A percentile compares a stretch with the other conserved stretches of the same genome.
phyloP scores from a whole-genome alignment of 805 yeast species.

The Debaryomyces castellii region DNA sequence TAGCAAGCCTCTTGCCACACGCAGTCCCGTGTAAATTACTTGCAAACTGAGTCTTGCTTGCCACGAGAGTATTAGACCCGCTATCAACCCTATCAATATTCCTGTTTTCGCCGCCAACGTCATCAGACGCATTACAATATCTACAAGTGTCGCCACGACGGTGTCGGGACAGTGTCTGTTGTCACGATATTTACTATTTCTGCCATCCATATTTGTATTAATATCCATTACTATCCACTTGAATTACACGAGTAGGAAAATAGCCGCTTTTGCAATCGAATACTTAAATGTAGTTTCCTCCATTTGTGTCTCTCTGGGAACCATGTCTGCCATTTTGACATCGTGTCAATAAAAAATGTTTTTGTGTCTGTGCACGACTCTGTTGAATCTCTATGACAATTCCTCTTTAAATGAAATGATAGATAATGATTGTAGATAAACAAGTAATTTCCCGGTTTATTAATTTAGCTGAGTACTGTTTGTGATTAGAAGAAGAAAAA shows the following conservation, averaged over 20 bases:
- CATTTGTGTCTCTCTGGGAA: no score
- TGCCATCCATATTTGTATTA: not conserved
- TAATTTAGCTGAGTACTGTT: not conserved
- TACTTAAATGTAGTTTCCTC: no score
- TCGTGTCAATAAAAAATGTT: not conserved
- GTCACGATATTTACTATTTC: not conserved
- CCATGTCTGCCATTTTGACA: not conserved
- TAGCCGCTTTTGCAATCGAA: no score
- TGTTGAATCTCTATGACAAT: not conserved
- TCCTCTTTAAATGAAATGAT: not conserved
- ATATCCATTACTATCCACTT: no score
- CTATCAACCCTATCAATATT: not conserved
- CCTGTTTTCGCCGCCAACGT: not conserved
- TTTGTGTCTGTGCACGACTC: not conserved
- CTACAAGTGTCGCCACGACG: not conserved
- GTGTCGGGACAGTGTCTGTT: not conserved
- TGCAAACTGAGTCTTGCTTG: not conserved
- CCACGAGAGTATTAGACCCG: not conserved
- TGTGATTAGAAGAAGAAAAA: not conserved
- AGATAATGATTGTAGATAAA: not conserved
- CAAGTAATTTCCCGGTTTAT: not conserved
- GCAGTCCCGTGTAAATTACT: not conserved
- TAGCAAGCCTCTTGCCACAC: not conserved
- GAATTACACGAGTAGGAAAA: no score
- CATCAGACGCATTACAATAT: not conserved